Evolutionary conservation across 345 rosid genomes (phyloP).

Genomic region (Leavenworthia alabamica): DNA sequence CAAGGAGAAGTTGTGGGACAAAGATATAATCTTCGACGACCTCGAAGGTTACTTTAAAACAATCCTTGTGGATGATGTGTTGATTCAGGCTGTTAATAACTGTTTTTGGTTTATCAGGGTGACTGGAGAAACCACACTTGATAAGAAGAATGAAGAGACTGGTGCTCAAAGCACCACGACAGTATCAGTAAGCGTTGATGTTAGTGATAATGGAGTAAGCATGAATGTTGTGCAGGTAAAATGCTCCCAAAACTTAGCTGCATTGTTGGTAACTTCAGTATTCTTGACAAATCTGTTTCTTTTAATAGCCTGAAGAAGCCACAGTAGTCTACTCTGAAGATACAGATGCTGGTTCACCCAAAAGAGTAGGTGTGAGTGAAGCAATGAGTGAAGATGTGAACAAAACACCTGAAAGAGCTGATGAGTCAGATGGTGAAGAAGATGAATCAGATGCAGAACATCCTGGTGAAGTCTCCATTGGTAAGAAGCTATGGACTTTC

Average conservation of each 20-base stretch:
- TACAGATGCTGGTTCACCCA: constrained; percentile 36
- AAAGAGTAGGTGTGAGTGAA: constrained; percentile 33
- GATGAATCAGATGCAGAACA: constrained; percentile 55
- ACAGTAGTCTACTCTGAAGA: constrained; percentile 33
- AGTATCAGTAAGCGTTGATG: constrained; percentile 36
- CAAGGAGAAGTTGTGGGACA: constrained; percentile 35
- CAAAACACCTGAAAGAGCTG: constrained; percentile 45
- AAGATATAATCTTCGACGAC: constrained; percentile 72
- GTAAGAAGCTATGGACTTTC: constrained; percentile 93
- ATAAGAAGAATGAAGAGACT: constrained; percentile 30
- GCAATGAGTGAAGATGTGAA: constrained; percentile 75
- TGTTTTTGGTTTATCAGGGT: constrained; percentile 23
- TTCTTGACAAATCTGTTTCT: constrained; percentile 7
- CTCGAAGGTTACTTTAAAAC: constrained; percentile 47
- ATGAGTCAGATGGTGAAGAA: constrained; percentile 41
- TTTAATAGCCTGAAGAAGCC: constrained; percentile 41
- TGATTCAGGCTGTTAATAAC: neutral
- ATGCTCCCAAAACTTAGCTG: constrained; percentile 7
- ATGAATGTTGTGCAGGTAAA: constrained; percentile 45
- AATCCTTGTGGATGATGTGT: neutral
- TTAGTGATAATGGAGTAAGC: constrained; percentile 54
- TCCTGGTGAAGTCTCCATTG: constrained; percentile 72
- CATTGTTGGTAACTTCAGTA: neutral
- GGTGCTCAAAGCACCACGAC: constrained; percentile 38
- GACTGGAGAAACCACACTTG: neutral